A percentile compares a stretch with the other conserved stretches of the same genome.
Evolutionary conservation across 1,139 yeast species (phyloP).

Genomic region (Pichia sp.): DNA sequence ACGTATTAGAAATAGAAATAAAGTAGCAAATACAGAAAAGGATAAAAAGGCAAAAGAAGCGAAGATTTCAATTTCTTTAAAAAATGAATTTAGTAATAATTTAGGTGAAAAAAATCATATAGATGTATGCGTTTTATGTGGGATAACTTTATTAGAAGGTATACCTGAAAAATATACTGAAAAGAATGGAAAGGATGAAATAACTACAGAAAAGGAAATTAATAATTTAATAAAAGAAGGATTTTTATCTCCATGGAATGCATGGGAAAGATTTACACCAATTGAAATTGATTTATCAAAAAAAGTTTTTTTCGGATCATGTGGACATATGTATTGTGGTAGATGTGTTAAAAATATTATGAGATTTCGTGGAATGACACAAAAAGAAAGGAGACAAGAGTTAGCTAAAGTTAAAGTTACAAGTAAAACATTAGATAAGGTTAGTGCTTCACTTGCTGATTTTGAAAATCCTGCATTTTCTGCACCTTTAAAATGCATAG

Average conservation of each 20-base stretch:
- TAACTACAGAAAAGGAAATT: constrained; percentile 24
- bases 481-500: constrained; percentile 48
- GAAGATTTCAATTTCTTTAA: constrained; percentile 24
- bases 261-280: constrained; percentile 39
- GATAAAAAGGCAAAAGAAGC: constrained; percentile 29
- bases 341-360: constrained; percentile 64
- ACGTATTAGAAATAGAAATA: constrained; percentile 23
- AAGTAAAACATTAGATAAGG: not conserved
- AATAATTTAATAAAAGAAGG: constrained; percentile 22
- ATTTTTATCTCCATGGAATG: constrained; percentile 62
- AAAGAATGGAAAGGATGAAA: constrained; percentile 18
- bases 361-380: constrained; percentile 14
- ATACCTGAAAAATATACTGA: constrained; percentile 46
- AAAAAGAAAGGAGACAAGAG: constrained; percentile 10
- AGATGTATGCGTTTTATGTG: constrained; percentile 65
- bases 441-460: constrained; percentile 19
- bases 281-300: constrained; percentile 59
- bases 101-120: constrained; percentile 29
- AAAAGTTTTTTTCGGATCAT: constrained; percentile 59
- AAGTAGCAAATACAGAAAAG: constrained; percentile 29
- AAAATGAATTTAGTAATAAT: constrained; percentile 33
- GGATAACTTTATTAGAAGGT: constrained; percentile 64
- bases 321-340: constrained; percentile 90
- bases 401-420: constrained; percentile 13
- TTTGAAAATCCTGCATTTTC: constrained; percentile 42